These are phyloP conservation scores for Boletus edulis DNA, from an alignment of 768 basidiomycete species.

Conservation along the genomic window DNA sequence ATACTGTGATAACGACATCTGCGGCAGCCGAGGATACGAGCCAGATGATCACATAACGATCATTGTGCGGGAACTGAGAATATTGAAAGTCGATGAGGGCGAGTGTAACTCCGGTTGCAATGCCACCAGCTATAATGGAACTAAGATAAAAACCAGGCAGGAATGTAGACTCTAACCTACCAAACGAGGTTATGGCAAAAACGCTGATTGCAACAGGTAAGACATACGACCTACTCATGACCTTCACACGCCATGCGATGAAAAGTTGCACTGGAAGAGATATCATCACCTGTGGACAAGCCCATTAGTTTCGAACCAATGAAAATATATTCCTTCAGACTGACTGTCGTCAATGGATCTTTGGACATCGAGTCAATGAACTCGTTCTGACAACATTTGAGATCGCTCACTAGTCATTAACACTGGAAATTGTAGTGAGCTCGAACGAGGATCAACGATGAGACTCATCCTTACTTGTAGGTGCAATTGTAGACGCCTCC, in stretches of 20 bases:
- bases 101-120: slow-evolving; percentile 33
- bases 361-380: neutral
- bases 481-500: neutral
- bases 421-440: slow-evolving; percentile 8
- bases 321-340: neutral
- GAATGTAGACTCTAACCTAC: neutral
- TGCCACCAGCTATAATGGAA: slow-evolving; percentile 30
- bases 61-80: slow-evolving; percentile 32
- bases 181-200: slow-evolving; percentile 5
- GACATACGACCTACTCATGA: slow-evolving; percentile 31
- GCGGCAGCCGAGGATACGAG: slow-evolving; percentile 39
- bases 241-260: slow-evolving; percentile 43
- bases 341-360: slow-evolving; percentile 48
- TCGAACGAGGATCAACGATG: slow-evolving; percentile 18
- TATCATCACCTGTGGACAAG: slow-evolving; percentile 38
- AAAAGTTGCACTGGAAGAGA: slow-evolving; percentile 45
- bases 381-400: neutral
- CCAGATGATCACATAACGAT: slow-evolving; percentile 39
- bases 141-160: neutral
- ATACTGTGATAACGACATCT: slow-evolving; percentile 42
- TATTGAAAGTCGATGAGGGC: slow-evolving; percentile 31
- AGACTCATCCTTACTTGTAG: neutral
- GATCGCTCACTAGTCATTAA: slow-evolving; percentile 7
- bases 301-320: neutral
- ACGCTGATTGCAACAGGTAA: slow-evolving; percentile 25